Conservation (phyloP, 768 basidiomycete genomes). For the Suillus placidus region DNA sequence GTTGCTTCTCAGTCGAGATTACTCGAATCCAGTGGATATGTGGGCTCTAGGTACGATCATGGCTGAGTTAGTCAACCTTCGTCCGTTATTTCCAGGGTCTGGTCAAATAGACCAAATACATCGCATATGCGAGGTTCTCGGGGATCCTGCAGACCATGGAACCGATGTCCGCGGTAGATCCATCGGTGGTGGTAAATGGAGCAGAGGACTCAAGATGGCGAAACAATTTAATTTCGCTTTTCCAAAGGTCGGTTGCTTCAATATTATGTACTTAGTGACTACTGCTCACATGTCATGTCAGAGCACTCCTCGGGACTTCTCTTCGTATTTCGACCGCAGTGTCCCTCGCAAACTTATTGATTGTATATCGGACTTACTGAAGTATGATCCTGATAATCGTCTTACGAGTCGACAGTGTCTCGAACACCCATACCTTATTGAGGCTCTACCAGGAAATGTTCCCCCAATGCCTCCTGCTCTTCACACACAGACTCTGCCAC, state of each 20-base stretch:
- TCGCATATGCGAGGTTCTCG: conserved; percentile 89
- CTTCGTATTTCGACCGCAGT: conserved; percentile 73
- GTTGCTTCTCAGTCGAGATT: conserved; percentile 86
- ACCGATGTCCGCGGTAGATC: conserved; percentile 65
- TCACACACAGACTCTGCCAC: conserved; percentile 42
- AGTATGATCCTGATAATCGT: conserved; percentile 87
- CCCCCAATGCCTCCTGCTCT: conserved; percentile 63
- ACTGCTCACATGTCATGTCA: conserved; percentile 31
- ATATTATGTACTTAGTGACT: conserved; percentile 2
- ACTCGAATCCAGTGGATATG: conserved; percentile 98
- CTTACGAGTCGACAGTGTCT: conserved; percentile 87
- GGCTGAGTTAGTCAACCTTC: conserved; percentile 93
- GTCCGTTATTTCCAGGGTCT: conserved; percentile 93
- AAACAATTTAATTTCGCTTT: conserved; percentile 84
- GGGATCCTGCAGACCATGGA: conserved; percentile 89
- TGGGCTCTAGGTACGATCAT: conserved; percentile 99
- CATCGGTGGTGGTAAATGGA: conserved; percentile 89
- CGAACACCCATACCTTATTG: conserved; percentile 85
- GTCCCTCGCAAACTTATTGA: conserved; percentile 84
- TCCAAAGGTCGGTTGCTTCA: conserved; percentile 67
- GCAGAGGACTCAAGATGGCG: conserved; percentile 84
- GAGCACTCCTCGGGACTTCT: conserved; percentile 68
- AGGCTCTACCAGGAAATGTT: conserved; percentile 69
- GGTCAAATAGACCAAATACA: conserved; percentile 92
- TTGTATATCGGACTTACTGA: conserved; percentile 89